phyloP scores from a whole-genome alignment of 2,329 filamentous ascomycete species.

The Stachybotrys elegans region DNA sequence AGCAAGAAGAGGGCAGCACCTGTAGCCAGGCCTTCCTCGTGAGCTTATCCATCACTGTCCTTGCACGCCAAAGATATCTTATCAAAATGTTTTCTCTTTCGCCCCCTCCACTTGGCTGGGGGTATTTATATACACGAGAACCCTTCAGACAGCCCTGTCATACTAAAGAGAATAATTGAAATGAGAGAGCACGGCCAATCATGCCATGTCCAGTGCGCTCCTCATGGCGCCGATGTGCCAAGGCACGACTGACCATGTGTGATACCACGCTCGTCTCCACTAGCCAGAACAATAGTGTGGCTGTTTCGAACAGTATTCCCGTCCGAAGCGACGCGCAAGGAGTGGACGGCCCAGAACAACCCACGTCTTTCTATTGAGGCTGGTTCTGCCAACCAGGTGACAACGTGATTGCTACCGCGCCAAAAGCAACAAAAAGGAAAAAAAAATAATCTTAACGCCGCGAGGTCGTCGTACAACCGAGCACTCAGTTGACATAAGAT shows the following conservation, averaged over 20 bases:
- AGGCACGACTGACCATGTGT: too few relatives aligned
- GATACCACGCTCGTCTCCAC: background rate
- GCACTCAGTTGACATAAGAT: conserved; percentile 31
- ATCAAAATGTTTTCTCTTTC: too few relatives aligned
- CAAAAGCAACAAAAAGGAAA: conserved; percentile 18
- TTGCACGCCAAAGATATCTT: too few relatives aligned
- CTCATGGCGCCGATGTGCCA: too few relatives aligned
- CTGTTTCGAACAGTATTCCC: too few relatives aligned
- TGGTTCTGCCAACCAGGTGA: conserved; percentile 10
- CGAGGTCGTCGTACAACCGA: conserved; percentile 25
- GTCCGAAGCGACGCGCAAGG: background rate
- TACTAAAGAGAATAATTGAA: background rate
- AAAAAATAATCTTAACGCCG: conserved; percentile 31
- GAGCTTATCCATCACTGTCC: too few relatives aligned
- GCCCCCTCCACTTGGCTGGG: background rate
- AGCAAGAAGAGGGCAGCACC: too few relatives aligned
- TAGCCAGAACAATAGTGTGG: background rate
- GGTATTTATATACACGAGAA: background rate
- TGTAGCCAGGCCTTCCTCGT: too few relatives aligned
- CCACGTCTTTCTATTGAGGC: conserved; percentile 8
- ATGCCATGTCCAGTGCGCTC: too few relatives aligned
- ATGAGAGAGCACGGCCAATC: background rate
- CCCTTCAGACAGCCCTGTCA: background rate
- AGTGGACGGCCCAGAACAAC: background rate
- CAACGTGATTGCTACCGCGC: conserved; percentile 28